phyloP scores from a whole-genome alignment of 2,329 filamentous ascomycete species.

The Sclerotinia subarctica region DNA sequence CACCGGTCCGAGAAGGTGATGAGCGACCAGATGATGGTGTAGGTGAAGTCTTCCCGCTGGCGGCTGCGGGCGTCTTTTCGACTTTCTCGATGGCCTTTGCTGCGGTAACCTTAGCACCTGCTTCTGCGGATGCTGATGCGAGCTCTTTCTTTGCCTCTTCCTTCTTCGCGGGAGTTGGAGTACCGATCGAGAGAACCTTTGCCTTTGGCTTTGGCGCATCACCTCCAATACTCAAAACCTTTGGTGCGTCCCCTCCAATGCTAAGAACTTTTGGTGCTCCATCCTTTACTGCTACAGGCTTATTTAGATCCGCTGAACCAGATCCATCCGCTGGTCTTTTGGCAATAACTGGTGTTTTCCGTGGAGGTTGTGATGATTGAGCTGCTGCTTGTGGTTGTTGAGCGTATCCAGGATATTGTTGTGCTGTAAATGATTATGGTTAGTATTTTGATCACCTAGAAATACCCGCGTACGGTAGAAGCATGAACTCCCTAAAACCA shows the following conservation, averaged over 20 bases:
- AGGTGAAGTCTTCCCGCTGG: slow-evolving; percentile 73
- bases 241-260: slow-evolving; percentile 59
- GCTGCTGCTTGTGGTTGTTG: slow-evolving; percentile 47
- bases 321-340: slow-evolving; percentile 57
- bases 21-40: slow-evolving; percentile 79
- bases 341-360: slow-evolving; percentile 58
- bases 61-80: slow-evolving; percentile 61
- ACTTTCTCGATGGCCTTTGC: slow-evolving; percentile 93
- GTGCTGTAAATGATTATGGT: slow-evolving; percentile 33
- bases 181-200: slow-evolving; percentile 77
- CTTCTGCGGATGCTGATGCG: slow-evolving; percentile 46
- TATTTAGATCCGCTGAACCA: slow-evolving; percentile 45
- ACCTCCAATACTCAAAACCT: slow-evolving; percentile 62
- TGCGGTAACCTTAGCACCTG: slow-evolving; percentile 79
- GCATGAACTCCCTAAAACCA: not conserved
- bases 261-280: slow-evolving; percentile 62
- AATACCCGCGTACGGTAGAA: not conserved
- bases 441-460: not conserved
- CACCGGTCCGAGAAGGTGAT: slow-evolving; percentile 64
- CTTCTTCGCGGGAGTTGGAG: slow-evolving; percentile 45
- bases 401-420: slow-evolving; percentile 54
- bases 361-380: slow-evolving; percentile 41
- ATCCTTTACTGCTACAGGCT: slow-evolving; percentile 53
- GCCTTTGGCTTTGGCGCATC: slow-evolving; percentile 54
- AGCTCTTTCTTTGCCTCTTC: slow-evolving; percentile 51